Conservation (phyloP, 2,329 filamentous ascomycete genomes). For the Calonectria henricotiae region DNA sequence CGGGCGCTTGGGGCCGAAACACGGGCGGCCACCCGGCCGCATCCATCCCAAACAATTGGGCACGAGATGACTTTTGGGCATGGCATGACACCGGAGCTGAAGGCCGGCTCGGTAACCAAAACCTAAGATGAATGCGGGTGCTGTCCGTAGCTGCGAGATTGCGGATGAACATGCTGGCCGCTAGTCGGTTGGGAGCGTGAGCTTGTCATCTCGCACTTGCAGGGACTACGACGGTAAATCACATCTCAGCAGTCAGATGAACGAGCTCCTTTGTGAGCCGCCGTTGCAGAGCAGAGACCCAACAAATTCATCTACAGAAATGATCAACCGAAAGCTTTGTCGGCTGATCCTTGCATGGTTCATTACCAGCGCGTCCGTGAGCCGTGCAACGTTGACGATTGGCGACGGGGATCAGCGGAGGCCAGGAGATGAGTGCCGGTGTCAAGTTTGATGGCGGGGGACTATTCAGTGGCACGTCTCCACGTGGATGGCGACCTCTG, state of each 20-base stretch:
- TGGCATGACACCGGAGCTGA: conserved; percentile 23
- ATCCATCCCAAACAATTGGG: conserved; percentile 13
- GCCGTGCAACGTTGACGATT: conserved; percentile 11
- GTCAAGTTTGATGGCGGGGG: conserved; percentile 27
- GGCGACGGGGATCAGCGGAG: conserved; percentile 15
- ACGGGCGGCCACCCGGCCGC: conserved; percentile 25
- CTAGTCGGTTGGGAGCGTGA: background rate
- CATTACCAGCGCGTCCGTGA: conserved; percentile 19
- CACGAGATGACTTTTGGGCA: conserved; percentile 13
- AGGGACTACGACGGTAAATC: background rate
- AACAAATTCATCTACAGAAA: background rate
- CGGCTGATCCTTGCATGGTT: conserved; percentile 29
- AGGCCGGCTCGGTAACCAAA: background rate
- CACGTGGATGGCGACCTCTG: conserved; percentile 31
- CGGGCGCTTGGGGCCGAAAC: conserved; percentile 35
- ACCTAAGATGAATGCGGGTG: background rate
- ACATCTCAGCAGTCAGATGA: background rate
- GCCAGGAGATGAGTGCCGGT: conserved; percentile 12
- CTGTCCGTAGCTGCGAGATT: background rate
- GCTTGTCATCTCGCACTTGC: conserved; percentile 6
- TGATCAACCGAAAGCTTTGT: conserved; percentile 5
- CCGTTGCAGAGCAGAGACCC: background rate
- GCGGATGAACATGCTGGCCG: conserved; percentile 24
- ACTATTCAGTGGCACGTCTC: conserved; percentile 30
- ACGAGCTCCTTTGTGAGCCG: background rate